Percentiles rank a stretch among this genome's conserved stretches.
phyloP scores from a whole-genome alignment of 208 protist genomes.

The Crithidia brevicula region DNA sequence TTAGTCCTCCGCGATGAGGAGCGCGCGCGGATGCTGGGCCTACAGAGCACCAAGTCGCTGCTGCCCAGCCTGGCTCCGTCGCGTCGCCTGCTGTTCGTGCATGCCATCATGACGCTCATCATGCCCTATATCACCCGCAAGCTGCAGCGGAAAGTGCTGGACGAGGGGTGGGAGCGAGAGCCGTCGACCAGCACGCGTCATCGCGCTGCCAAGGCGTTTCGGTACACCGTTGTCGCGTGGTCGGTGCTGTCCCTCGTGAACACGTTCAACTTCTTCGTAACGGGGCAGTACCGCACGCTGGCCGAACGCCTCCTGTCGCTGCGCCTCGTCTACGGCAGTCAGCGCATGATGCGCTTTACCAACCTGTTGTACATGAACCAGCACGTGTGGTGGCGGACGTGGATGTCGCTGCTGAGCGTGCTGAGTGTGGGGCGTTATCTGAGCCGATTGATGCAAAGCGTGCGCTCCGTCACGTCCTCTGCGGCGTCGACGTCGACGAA shows the following conservation, averaged over 20 bases:
- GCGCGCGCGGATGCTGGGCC: slow-evolving; percentile 47
- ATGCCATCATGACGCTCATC: slow-evolving; percentile 70
- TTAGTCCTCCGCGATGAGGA: slow-evolving; percentile 82
- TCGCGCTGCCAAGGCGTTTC: slow-evolving; percentile 49
- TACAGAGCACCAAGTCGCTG: slow-evolving; percentile 56
- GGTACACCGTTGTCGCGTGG: slow-evolving; percentile 53
- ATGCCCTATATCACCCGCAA: slow-evolving; percentile 82
- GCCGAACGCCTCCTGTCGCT: slow-evolving; percentile 83
- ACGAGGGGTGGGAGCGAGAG: slow-evolving; percentile 81
- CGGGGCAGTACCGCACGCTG: slow-evolving; percentile 86
- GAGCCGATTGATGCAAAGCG: slow-evolving; percentile 45
- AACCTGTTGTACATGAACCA: slow-evolving; percentile 91
- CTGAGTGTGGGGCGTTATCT: slow-evolving; percentile 79
- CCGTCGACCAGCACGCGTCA: slow-evolving; percentile 28
- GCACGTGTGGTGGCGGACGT: slow-evolving; percentile 83
- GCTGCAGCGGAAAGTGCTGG: slow-evolving; percentile 68
- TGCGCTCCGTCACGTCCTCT: slow-evolving; percentile 42
- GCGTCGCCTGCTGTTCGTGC: slow-evolving; percentile 65
- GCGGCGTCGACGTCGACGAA: slow-evolving; percentile 23
- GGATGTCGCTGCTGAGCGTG: slow-evolving; percentile 75
- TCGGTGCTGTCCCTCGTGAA: slow-evolving; percentile 74
- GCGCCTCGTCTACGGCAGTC: slow-evolving; percentile 85
- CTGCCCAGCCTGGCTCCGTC: slow-evolving; percentile 69
- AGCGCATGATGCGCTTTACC: slow-evolving; percentile 79
- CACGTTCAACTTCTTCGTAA: slow-evolving; percentile 86